phyloP scores from a whole-genome alignment of 2,329 filamentous ascomycete genomes.

The Nemania sp. region DNA sequence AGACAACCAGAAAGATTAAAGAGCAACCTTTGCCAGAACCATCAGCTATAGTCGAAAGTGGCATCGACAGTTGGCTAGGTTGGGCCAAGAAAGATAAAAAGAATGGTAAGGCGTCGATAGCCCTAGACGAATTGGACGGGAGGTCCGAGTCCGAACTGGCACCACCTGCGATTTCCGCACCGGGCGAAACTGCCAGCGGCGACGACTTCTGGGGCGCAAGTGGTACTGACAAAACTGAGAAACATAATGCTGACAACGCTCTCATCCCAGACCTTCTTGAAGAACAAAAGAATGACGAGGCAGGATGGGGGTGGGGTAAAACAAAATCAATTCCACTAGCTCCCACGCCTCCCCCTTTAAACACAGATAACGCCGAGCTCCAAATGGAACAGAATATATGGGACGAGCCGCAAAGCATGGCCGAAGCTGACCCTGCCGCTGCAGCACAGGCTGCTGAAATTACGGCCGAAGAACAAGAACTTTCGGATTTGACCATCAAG shows the following conservation, averaged over 20 bases:
- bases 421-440: conserved; percentile 41
- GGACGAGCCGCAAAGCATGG: conserved; percentile 36
- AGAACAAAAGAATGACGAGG: conserved; percentile 48
- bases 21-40: conserved; percentile 21
- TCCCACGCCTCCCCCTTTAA: conserved; percentile 52
- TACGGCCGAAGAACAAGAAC: conserved; percentile 46
- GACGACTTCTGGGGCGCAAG: conserved; percentile 32
- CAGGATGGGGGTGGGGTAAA: conserved; percentile 49
- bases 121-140: conserved; percentile 31
- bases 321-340: conserved; percentile 51
- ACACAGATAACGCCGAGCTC: conserved; percentile 42
- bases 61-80: conserved; percentile 27
- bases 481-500: conserved; percentile 37
- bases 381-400: conserved; percentile 43
- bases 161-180: conserved; percentile 27
- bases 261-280: conserved; percentile 48
- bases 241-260: conserved; percentile 36
- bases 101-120: conserved; percentile 32
- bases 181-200: conserved; percentile 23
- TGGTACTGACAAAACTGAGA: conserved; percentile 28
- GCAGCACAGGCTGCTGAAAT: conserved; percentile 40
- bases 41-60: conserved; percentile 4
- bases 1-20: conserved; percentile 42
- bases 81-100: conserved; percentile 39
- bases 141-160: conserved; percentile 23